A percentile compares a stretch with the other conserved stretches of the same genome.
phyloP scores from a whole-genome alignment of 1,139 yeast species.

The Sugiyamaella paludigena region DNA sequence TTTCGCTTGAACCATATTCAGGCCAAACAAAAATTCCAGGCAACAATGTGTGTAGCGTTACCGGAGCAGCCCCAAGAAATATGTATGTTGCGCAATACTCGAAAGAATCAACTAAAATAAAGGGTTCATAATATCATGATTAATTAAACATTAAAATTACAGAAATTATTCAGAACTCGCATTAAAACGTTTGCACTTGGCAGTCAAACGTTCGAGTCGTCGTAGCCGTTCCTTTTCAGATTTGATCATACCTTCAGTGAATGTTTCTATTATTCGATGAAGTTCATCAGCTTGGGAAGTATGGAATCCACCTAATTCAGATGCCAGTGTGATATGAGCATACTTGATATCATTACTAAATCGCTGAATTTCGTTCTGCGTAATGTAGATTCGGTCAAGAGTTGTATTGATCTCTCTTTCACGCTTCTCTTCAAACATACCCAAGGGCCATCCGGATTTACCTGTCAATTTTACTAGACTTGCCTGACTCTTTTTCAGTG shows the following conservation, averaged over 20 bases:
- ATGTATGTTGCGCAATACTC: too few relatives aligned
- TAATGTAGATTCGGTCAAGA: slow-evolving; percentile 32
- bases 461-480: slow-evolving; percentile 30
- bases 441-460: slow-evolving; percentile 37
- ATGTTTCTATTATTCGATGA: slow-evolving; percentile 32
- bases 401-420: slow-evolving; percentile 34
- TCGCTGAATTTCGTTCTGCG: slow-evolving; percentile 32
- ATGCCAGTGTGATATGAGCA: slow-evolving; percentile 39
- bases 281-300: slow-evolving; percentile 36
- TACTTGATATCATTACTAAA: slow-evolving; percentile 35
- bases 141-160: slow-evolving; percentile 7
- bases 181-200: slow-evolving; percentile 12
- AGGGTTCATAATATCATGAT: not conserved
- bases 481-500: slow-evolving; percentile 25
- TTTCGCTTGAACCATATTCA: too few relatives aligned
- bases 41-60: too few relatives aligned
- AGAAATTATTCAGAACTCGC: not conserved
- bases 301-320: slow-evolving; percentile 41
- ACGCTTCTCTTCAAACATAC: slow-evolving; percentile 39
- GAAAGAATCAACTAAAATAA: too few relatives aligned
- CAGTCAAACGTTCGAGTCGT: slow-evolving; percentile 25
- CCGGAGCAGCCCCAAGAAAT: too few relatives aligned
- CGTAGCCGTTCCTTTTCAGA: slow-evolving; percentile 42
- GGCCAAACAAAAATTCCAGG: too few relatives aligned
- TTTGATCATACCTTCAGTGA: slow-evolving; percentile 31